A percentile compares a stretch with the other conserved stretches of the same genome.
Evolutionary conservation across 1,139 yeast species (phyloP).

Genomic region (Saccharomycopsis hybrid): DNA sequence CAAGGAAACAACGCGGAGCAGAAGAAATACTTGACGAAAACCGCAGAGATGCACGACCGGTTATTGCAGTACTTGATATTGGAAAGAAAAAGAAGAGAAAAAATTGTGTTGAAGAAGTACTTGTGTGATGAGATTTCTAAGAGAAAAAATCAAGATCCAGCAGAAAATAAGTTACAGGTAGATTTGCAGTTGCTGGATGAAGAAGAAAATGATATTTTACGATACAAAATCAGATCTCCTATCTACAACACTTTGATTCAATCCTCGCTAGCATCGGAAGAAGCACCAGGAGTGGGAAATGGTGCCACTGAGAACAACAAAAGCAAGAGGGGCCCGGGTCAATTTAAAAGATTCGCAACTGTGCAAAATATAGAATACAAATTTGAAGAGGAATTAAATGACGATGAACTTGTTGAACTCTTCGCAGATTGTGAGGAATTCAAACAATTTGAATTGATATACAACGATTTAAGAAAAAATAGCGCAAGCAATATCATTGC

Average conservation of each 20-base stretch:
- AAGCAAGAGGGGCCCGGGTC: neutral
- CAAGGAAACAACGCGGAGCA: too few relatives aligned
- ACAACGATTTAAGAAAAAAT: slow-evolving; percentile 9
- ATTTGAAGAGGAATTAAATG: slow-evolving; percentile 27
- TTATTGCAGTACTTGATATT: slow-evolving; percentile 27
- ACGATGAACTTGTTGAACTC: slow-evolving; percentile 25
- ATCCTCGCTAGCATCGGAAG: slow-evolving; percentile 8
- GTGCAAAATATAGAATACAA: slow-evolving; percentile 31
- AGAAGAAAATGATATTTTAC: slow-evolving; percentile 12
- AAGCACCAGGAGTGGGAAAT: too few relatives aligned
- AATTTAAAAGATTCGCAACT: slow-evolving; percentile 28
- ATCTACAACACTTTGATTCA: slow-evolving; percentile 24
- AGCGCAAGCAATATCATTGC: neutral
- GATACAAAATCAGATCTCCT: slow-evolving; percentile 30
- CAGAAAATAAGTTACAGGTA: slow-evolving; percentile 18
- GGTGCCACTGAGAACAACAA: too few relatives aligned
- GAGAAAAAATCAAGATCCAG: slow-evolving; percentile 22
- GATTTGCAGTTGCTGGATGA: slow-evolving; percentile 2
- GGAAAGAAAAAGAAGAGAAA: slow-evolving; percentile 31
- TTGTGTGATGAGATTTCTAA: slow-evolving; percentile 21
- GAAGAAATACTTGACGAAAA: slow-evolving; percentile 27
- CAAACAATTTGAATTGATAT: slow-evolving; percentile 23
- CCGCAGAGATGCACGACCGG: slow-evolving; percentile 29
- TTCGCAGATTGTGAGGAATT: slow-evolving; percentile 28
- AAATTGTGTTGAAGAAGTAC: slow-evolving; percentile 18